Conservation (phyloP, 192 early-diverging fungal species). For the Geranomyces michiganensis region DNA sequence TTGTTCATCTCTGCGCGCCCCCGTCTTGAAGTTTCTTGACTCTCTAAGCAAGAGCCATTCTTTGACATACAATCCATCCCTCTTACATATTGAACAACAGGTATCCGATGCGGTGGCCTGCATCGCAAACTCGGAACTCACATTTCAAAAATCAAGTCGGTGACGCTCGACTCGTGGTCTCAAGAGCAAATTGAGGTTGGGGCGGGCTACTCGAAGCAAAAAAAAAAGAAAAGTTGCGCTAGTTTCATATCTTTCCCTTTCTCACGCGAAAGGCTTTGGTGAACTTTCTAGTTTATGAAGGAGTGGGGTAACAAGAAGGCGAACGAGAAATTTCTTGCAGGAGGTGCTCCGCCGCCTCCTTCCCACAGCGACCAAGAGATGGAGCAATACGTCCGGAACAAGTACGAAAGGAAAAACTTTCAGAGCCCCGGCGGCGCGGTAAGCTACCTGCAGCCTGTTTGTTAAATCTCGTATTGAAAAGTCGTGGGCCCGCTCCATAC, state of each 20-base stretch:
- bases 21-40: too few relatives aligned
- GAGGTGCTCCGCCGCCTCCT: conserved; percentile 24
- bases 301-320: conserved; percentile 43
- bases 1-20: too few relatives aligned
- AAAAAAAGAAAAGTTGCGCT: not conserved
- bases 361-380: conserved; percentile 54
- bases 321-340: conserved; percentile 39
- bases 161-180: conserved; percentile 89
- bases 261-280: too few relatives aligned
- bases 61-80: too few relatives aligned
- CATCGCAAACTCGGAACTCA: conserved; percentile 78
- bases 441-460: not conserved
- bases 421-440: conserved; percentile 29
- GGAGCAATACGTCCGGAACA: conserved; percentile 87
- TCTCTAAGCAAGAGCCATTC: not conserved
- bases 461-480: too few relatives aligned
- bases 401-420: conserved; percentile 82
- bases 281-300: conserved; percentile 36
- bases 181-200: conserved; percentile 77
- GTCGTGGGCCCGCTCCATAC: too few relatives aligned
- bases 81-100: too few relatives aligned
- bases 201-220: too few relatives aligned
- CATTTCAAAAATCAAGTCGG: conserved; percentile 89
- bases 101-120: conserved; percentile 55
- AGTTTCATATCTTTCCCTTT: not conserved